Percentiles rank a stretch among this genome's conserved stretches.
phyloP scores from a whole-genome alignment of 352 stramenopile genomes.

The Pythium aristosporum region DNA sequence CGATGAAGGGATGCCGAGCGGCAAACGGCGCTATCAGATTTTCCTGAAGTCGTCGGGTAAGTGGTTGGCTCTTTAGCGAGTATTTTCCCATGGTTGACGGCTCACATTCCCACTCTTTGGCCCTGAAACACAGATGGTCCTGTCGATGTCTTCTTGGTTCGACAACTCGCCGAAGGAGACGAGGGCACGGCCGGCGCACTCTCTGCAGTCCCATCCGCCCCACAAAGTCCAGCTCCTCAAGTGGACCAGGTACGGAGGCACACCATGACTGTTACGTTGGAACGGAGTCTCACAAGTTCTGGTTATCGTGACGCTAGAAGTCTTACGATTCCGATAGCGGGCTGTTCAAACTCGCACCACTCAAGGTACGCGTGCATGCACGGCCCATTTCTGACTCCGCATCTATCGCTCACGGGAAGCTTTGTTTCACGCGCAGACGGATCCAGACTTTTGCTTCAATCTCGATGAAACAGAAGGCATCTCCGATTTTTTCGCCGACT shows the following conservation, averaged over 20 bases:
- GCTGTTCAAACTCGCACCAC: slow-evolving; percentile 81
- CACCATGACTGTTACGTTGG: neutral
- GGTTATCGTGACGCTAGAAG: slow-evolving; percentile 34
- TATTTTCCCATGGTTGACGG: neutral
- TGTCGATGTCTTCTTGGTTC: slow-evolving; percentile 91
- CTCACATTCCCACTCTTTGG: neutral
- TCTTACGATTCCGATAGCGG: slow-evolving; percentile 83
- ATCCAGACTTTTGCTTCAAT: slow-evolving; percentile 90
- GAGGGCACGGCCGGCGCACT: slow-evolving; percentile 12
- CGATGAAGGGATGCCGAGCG: slow-evolving; percentile 91
- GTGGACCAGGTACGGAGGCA: slow-evolving; percentile 54
- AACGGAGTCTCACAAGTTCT: neutral
- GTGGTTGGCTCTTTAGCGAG: neutral
- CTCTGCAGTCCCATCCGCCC: slow-evolving; percentile 13
- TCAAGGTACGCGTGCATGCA: slow-evolving; percentile 54
- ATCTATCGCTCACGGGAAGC: neutral
- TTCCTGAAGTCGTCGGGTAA: slow-evolving; percentile 89
- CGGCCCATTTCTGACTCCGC: neutral
- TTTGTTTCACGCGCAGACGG: slow-evolving; percentile 36
- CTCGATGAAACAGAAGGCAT: slow-evolving; percentile 85
- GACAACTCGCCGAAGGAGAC: slow-evolving; percentile 46
- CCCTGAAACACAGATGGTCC: slow-evolving; percentile 55
- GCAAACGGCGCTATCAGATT: slow-evolving; percentile 92
- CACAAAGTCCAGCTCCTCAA: slow-evolving; percentile 38
- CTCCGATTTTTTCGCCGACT: slow-evolving; percentile 86